These are phyloP conservation scores for Arachis monticola DNA, from an alignment of 331 rosid species.

Conservation along the genomic window DNA sequence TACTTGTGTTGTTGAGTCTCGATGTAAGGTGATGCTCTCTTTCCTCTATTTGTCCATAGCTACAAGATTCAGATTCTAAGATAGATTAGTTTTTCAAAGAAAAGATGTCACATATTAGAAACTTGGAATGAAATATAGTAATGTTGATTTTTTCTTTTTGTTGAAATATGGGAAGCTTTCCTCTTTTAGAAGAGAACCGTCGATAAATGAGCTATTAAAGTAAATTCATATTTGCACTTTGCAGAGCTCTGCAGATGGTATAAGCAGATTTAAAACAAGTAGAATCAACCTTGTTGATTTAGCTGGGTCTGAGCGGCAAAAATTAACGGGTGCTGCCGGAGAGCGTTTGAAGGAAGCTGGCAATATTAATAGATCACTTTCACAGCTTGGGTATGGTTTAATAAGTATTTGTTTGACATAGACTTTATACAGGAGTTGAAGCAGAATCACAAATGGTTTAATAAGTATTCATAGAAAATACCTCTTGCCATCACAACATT, in stretches of 20 bases:
- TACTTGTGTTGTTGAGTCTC: slow-evolving; percentile 92
- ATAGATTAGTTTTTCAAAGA: not conserved
- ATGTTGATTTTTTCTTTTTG: slow-evolving; percentile 12
- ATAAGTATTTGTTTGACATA: slow-evolving; percentile 15
- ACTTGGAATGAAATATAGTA: slow-evolving; percentile 12
- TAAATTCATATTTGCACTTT: slow-evolving; percentile 38
- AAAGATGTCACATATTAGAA: slow-evolving; percentile 1
- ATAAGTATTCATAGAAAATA: not conserved
- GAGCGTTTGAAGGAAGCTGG: slow-evolving; percentile 99
- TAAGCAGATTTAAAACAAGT: slow-evolving; percentile 91
- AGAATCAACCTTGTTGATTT: slow-evolving; percentile 98
- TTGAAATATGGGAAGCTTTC: slow-evolving; percentile 30
- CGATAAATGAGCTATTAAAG: slow-evolving; percentile 32
- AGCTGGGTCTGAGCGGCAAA: slow-evolving; percentile 97
- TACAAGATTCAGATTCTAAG: slow-evolving; percentile 10
- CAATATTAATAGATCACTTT: slow-evolving; percentile 95
- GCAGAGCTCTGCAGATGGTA: slow-evolving; percentile 79
- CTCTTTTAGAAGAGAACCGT: slow-evolving; percentile 17
- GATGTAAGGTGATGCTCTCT: slow-evolving; percentile 63
- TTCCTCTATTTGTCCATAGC: slow-evolving; percentile 18
- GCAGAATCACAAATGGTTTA: not conserved
- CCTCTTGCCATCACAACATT: not conserved
- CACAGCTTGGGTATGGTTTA: slow-evolving; percentile 93
- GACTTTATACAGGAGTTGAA: slow-evolving; percentile 8
- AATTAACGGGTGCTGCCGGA: slow-evolving; percentile 92